These are phyloP conservation scores for Nothophaeocryptopus gaeumannii DNA, from an alignment of 2,329 filamentous ascomycete species.

Conservation along the genomic window DNA sequence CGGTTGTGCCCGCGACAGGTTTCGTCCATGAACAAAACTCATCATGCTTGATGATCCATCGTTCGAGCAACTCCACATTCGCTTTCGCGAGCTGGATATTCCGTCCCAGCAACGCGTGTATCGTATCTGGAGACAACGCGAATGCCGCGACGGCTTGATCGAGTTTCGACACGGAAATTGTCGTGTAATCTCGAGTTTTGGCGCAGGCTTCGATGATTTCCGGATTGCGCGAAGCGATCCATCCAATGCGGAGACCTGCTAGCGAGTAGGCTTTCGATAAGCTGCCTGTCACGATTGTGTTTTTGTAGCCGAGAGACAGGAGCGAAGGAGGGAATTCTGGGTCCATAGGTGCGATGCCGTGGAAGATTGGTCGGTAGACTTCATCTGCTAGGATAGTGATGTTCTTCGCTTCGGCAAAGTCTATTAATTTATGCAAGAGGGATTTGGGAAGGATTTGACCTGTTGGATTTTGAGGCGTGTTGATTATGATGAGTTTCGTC, in stretches of 20 bases:
- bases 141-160: slow-evolving; percentile 76
- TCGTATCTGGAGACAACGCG: slow-evolving; percentile 64
- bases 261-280: slow-evolving; percentile 84
- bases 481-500: slow-evolving; percentile 69
- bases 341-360: slow-evolving; percentile 58
- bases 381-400: slow-evolving; percentile 74
- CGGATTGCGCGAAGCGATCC: slow-evolving; percentile 68
- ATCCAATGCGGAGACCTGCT: slow-evolving; percentile 77
- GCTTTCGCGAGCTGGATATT: slow-evolving; percentile 66
- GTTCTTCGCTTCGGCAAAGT: slow-evolving; percentile 59
- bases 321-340: slow-evolving; percentile 63
- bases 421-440: slow-evolving; percentile 60
- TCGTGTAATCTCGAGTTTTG: slow-evolving; percentile 73
- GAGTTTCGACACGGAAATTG: slow-evolving; percentile 78
- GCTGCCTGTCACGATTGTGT: slow-evolving; percentile 70
- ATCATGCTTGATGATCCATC: slow-evolving; percentile 64
- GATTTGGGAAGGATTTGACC: slow-evolving; percentile 65
- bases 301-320: slow-evolving; percentile 68
- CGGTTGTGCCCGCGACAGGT: slow-evolving; percentile 75
- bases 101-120: slow-evolving; percentile 60
- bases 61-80: slow-evolving; percentile 65
- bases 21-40: slow-evolving; percentile 67
- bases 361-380: slow-evolving; percentile 81
- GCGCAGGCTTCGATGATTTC: slow-evolving; percentile 63
- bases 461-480: slow-evolving; percentile 81